Evolutionary conservation across 306 rosid genomes (phyloP), one percentile per base, ranked within the genome.

Genomic region (Fagus crenata): DNA sequence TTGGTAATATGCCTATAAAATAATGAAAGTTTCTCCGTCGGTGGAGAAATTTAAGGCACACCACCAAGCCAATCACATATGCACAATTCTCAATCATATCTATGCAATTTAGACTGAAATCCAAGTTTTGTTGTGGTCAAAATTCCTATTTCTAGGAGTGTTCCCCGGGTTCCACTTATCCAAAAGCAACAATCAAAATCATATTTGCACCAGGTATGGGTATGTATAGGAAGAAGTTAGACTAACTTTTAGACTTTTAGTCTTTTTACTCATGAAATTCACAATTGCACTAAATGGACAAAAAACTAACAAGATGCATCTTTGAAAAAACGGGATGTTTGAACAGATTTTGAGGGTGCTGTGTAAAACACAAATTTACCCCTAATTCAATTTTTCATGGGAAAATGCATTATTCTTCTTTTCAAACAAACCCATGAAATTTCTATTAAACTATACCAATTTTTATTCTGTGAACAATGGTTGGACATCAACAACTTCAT

Each of bases 401-500:
- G 1, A 9, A 46, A 22, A 58, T 28, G 36, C 36, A 28, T 58
- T 58, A 28, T 28, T 58, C 65, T 14, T 4, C 7, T 1, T 31
- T 28, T 2, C 17, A 58, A 58, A 8, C 33, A 11, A 6, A 22
- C 4, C 5, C 64, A 9, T 9, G 1, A 46, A 8, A 22, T 9
- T 22, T 22, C 12, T n/a, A 3, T 2, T 7, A 56, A 56, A 56
- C 11, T n/a, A 6, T 6, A 9, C 63, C 14, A 22, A 7, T 22
- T 6, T 8, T n/a, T 2, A 28, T 28, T 58, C 14, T 31, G 0
- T 2, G 37, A 58, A 7, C 41, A 60, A 12, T 11, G 14, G 6
- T 28, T 4, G 5, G 63, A 28, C 61, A 56, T 32, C 36, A 80
- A 49, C 75, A 37, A 69, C 55, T 72, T 75, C n/a, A 63, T n/a